phyloP scores from a whole-genome alignment of 352 stramenopile species.

The Phytophthora ohioensis region DNA sequence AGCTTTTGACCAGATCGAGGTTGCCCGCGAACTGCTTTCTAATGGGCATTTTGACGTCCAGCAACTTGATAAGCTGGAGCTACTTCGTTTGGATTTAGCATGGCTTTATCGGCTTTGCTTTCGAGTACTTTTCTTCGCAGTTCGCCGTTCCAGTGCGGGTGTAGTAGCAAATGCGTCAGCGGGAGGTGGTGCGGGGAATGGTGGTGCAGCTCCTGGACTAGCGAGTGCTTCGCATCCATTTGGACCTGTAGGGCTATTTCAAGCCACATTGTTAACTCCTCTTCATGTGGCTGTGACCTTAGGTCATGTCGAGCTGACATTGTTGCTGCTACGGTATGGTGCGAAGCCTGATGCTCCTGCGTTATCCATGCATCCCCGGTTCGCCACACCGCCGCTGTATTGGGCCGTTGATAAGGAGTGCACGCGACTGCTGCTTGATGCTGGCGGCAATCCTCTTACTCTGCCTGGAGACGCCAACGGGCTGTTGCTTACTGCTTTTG shows the following conservation, averaged over 20 bases:
- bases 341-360: slow-evolving; percentile 68
- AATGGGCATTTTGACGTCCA: slow-evolving; percentile 75
- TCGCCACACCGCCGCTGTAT: slow-evolving; percentile 72
- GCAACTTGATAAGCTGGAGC: slow-evolving; percentile 77
- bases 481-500: slow-evolving; percentile 71
- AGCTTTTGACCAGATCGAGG: slow-evolving; percentile 71
- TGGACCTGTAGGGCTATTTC: slow-evolving; percentile 62
- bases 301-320: slow-evolving; percentile 71
- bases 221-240: slow-evolving; percentile 57
- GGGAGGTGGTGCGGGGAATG: slow-evolving; percentile 28
- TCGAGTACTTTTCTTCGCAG: slow-evolving; percentile 62
- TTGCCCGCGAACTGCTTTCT: slow-evolving; percentile 70
- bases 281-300: slow-evolving; percentile 80
- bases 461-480: slow-evolving; percentile 38
- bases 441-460: slow-evolving; percentile 73
- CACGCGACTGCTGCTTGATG: slow-evolving; percentile 66
- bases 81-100: slow-evolving; percentile 69
- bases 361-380: slow-evolving; percentile 64
- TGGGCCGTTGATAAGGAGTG: slow-evolving; percentile 80
- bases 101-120: slow-evolving; percentile 80
- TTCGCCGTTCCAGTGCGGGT: slow-evolving; percentile 36
- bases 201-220: slow-evolving; percentile 34
- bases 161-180: slow-evolving; percentile 31
- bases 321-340: slow-evolving; percentile 66
- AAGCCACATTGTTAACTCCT: slow-evolving; percentile 73